Base-by-base conservation (phyloP, 2,329 filamentous ascomycete genomes). In the Cladosporium sp. region DNA sequence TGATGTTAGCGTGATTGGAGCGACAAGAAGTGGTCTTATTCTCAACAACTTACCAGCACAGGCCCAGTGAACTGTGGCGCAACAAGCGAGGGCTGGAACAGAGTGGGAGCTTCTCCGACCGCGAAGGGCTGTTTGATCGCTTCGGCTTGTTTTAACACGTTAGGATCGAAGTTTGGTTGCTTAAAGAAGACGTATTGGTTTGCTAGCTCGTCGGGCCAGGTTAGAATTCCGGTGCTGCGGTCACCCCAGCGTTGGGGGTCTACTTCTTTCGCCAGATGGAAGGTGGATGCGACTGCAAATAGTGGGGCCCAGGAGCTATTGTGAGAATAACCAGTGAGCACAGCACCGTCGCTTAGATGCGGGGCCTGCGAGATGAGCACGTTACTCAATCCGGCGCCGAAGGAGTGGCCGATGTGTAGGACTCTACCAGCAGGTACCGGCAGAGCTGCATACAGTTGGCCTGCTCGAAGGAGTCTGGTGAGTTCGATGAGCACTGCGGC, bases 131-230 rank as follows among this genome's bases (percentile, higher is more conserved):
- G 62, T 57, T 68, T 69, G 53, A 62, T 60, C n/a, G 46, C 27
- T 35, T 67, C 59, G 12, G 56, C 59, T 43, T 64, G 64, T 20
- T 56, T 54, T 19, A 70, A 57, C 49, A 67, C 47, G 50, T 55
- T 55, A 4, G 59, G 59, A 13, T 62, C 61, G 49, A 65, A 68
- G 22, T 49, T 40, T 1, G 53, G 53, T n/a, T 50, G 16, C 48
- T 53, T 59, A 51, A 69, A 61, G 54, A 67, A 69, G 38, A 63
- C 57, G 52, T 67, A 66, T 56, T 70, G 67, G 18, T 52, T 45
- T 7, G 48, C 16, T 7, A 53, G 39, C 32, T 57, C 49, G 25
- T 54, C 53, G n/a, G 9, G 43, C 55, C 52, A 56, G 6, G 53
- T 57, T 12, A 55, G n/a, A 11, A 42, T 54, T 18, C 55, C 54